Evolutionary conservation across 371 early-diverging fungal genomes (phyloP), one percentile per base, ranked within the genome.

Genomic region (Umbelopsis sp.): DNA sequence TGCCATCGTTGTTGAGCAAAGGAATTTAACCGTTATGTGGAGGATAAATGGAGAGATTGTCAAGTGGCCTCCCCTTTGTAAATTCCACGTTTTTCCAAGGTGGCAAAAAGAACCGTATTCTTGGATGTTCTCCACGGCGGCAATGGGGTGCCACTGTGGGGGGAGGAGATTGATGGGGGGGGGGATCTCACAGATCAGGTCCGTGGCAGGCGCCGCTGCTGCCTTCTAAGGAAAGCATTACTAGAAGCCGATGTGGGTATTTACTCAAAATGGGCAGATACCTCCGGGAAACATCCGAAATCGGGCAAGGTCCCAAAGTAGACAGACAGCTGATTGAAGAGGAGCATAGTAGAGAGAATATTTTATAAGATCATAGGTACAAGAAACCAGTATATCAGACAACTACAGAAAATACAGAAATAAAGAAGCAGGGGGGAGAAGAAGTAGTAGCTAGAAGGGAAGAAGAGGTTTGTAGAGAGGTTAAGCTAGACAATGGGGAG

Each of bases 381-480:
- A 57, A 57, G 57, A 57, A 57, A 57, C 57, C 57, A 63, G 72
- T 68, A 73, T 72, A 74, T 69, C 32, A 63, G 63, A 22, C 44
- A 69, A 48, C 45, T 51, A 57, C 50, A 65, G 53, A 67, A 24
- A 50, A 68, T 44, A 63, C 64, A 65, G 48, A 52, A 22, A 76
- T 73, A 46, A 77, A 74, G 70, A 73, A 63, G 29, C 20, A 14
- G 22, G 3, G 7, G 7, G 16, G 32, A 6, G 50, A n/a, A 22
- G 22, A 68, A 22, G 38, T 62, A 50, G 25, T 44, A 14, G 63
- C 35, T n/a, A 63, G 51, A 3, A 38, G 38, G 4, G 4, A 38
- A 38, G 38, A 38, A 41, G 41, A 41, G 41, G 12, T 41, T 41
- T 2, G 41, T 41, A 41, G 41, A 41, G 41, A 12, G 41, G 41